Conservation (phyloP, 371 early-diverging fungal species). For the Gilbertella persicaria region DNA sequence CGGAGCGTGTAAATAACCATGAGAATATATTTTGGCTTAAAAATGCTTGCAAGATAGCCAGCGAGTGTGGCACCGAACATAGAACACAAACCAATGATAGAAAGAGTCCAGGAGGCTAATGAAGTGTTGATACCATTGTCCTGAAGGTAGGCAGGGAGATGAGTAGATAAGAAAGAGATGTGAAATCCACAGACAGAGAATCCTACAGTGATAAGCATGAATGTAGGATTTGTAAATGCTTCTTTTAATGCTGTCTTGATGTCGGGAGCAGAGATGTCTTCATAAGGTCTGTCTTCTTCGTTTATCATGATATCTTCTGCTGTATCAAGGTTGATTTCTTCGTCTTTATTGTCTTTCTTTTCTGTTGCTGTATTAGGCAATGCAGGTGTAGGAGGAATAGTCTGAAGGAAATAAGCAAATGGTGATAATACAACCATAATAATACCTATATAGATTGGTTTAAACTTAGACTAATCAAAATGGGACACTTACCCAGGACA, state of each 20-base stretch:
- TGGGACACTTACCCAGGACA: constrained; percentile 22
- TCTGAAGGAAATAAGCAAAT: constrained; percentile 22
- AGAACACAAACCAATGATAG: constrained; percentile 37
- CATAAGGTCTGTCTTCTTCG: constrained; percentile 2
- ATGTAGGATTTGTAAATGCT: constrained; percentile 29
- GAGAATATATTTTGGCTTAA: constrained; percentile 27
- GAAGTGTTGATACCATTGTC: constrained; percentile 29
- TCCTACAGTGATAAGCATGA: constrained; percentile 28
- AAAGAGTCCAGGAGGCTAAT: constrained; percentile 39
- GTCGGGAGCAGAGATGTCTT: constrained; percentile 14
- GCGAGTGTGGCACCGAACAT: constrained; percentile 26
- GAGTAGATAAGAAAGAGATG: constrained; percentile 32
- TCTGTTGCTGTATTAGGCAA: not conserved
- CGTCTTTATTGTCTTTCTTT: not conserved
- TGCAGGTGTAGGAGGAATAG: constrained; percentile 17
- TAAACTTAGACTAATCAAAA: not conserved
- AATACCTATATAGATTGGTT: constrained; percentile 8
- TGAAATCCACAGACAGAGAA: constrained; percentile 41
- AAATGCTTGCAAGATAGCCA: constrained; percentile 21
- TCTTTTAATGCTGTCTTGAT: constrained; percentile 24
- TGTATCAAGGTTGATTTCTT: not conserved
- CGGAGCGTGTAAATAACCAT: constrained; percentile 25
- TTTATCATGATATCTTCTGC: not conserved
- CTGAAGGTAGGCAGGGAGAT: constrained; percentile 39
- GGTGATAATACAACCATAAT: constrained; percentile 18